These are phyloP conservation scores for Colletotrichum eleusines DNA, from an alignment of 2,329 filamentous ascomycete species.

Conservation along the genomic window DNA sequence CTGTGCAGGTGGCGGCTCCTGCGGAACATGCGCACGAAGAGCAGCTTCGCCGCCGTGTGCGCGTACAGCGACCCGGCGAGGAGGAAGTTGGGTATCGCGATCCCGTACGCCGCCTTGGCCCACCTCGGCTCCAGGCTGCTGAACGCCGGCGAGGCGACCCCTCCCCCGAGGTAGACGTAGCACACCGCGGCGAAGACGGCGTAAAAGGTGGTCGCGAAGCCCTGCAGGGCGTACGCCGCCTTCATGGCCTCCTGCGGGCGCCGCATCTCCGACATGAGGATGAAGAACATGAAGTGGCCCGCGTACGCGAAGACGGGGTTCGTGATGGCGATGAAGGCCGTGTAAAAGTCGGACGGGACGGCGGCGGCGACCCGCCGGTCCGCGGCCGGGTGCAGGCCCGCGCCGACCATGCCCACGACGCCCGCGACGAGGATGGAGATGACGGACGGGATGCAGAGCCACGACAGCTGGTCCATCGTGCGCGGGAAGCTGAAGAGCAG, in stretches of 20 bases:
- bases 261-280: slow-evolving; percentile 66
- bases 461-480: slow-evolving; percentile 62
- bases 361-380: slow-evolving; percentile 54
- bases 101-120: slow-evolving; percentile 63
- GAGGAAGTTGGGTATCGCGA: slow-evolving; percentile 63
- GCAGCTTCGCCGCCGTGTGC: slow-evolving; percentile 64
- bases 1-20: slow-evolving; percentile 59
- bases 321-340: slow-evolving; percentile 50
- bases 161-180: slow-evolving; percentile 62
- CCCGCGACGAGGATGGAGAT: slow-evolving; percentile 62
- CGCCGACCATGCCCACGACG: slow-evolving; percentile 63
- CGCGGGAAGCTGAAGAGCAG: slow-evolving; percentile 61
- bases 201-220: slow-evolving; percentile 63
- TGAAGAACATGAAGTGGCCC: slow-evolving; percentile 67
- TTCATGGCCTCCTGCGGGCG: slow-evolving; percentile 64
- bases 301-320: slow-evolving; percentile 67
- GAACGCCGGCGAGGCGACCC: slow-evolving; percentile 61
- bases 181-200: slow-evolving; percentile 62
- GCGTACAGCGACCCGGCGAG: slow-evolving; percentile 63
- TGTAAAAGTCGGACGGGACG: slow-evolving; percentile 49
- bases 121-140: slow-evolving; percentile 58
- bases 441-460: slow-evolving; percentile 58
- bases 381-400: slow-evolving; percentile 55
- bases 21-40: slow-evolving; percentile 63
- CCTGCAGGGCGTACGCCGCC: slow-evolving; percentile 62